Base-by-base conservation (phyloP, 2,329 filamentous ascomycete species). In the Apiospora hydei region DNA sequence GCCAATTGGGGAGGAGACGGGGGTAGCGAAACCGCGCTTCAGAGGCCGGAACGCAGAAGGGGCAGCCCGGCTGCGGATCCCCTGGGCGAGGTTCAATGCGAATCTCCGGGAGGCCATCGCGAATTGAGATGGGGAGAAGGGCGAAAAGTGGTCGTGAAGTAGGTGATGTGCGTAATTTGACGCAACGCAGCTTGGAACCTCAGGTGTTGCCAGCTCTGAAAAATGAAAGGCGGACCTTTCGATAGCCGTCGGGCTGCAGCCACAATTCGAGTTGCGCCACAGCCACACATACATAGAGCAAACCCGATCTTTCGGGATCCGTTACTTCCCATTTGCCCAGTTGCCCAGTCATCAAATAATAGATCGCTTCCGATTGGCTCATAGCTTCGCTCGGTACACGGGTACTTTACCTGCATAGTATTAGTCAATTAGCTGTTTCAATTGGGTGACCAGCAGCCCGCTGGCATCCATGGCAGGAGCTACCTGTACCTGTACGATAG, bases 101-200 rank as follows among this genome's bases (percentile, higher is more conserved):
- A 98, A 91, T 92, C 95, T 94, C 91, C 95, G 91, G 86, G 96
- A 98, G 88, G 96, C 96, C 96, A 98, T 98, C 81, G 78, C 74
- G 80, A 77, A 72, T 79, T 64, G 68, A 71, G 72, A 73, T 73
- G 84, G 83, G 82, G 83, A 84, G 82, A 83, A 84, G 84, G 83
- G 82, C 81, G 74, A 81, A 80, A 76, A 72, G 71, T 72, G 67
- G 72, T 43, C 46, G 67, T 71, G 44, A 41, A 43, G 66, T 34
- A 53, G 81, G 79, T 80, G 81, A 81, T 82, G 83, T 88, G 87
- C 88, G 87, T 85, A 85, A 85, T 88, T 88, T 88, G 85, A 86
- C 57, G 57, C 57, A 64, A 64, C 57, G 57, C 57, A 64, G 57
- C 57, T 64, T 64, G 57, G 57, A 38, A 38, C 57, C 57, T 64